Evolutionary conservation across 495 filamentous ascomycete genomes (phyloP).

Genomic region (Aspergillus indologenus): DNA sequence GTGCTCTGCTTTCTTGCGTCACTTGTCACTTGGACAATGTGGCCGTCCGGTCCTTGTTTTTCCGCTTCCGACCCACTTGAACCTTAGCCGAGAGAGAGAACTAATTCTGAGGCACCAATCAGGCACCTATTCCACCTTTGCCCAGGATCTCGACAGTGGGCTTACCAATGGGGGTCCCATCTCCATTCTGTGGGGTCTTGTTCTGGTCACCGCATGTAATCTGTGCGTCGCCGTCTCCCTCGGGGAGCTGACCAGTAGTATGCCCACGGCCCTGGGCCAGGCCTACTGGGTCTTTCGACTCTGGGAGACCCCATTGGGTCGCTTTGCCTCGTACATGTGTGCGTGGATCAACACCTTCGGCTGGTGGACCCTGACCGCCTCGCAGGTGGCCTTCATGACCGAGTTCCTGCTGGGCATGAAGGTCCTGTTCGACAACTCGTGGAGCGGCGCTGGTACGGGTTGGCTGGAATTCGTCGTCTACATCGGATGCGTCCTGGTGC

Average conservation of each 20-base stretch:
- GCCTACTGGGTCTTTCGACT: conserved; percentile 46
- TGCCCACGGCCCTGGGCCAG: conserved; percentile 46
- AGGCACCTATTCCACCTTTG: conserved; percentile 46
- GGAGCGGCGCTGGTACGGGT: conserved; percentile 34
- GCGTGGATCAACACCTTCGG: conserved; percentile 50
- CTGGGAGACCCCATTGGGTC: conserved; percentile 32
- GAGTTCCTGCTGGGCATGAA: conserved; percentile 48
- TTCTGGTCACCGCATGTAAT: conserved; percentile 42
- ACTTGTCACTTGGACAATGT: not conserved
- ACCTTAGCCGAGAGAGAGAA: not conserved
- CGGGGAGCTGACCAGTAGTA: conserved; percentile 45
- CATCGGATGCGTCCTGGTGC: conserved; percentile 34
- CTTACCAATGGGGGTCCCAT: conserved; percentile 44
- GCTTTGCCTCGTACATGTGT: conserved; percentile 45
- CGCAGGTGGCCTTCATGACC: conserved; percentile 47
- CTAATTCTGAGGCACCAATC: not conserved
- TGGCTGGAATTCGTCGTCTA: conserved; percentile 48
- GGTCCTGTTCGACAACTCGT: conserved; percentile 37
- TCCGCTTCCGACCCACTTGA: not conserved
- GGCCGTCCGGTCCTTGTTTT: not conserved
- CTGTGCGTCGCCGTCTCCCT: conserved; percentile 44
- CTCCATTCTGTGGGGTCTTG: conserved; percentile 48
- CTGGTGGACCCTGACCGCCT: conserved; percentile 47
- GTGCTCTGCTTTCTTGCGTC: not conserved
- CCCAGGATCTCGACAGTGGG: conserved; percentile 41